phyloP scores from a whole-genome alignment of 495 filamentous ascomycete genomes.

The Podospora pseudocomata region DNA sequence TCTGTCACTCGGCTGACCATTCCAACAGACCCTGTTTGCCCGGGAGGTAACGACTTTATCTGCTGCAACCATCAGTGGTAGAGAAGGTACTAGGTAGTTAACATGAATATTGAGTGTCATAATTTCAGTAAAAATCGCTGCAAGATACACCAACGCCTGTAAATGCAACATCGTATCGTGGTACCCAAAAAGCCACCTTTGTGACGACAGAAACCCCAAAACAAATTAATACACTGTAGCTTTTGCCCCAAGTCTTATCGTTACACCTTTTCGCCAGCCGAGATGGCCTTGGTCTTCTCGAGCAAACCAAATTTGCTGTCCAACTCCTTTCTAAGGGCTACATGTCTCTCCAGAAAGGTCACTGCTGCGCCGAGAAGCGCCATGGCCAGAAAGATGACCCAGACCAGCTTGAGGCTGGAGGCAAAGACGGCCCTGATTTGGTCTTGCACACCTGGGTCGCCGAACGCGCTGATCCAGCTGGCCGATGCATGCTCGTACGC shows the following conservation, averaged over 20 bases:
- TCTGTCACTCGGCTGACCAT: neutral
- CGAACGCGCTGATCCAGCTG: slow-evolving; percentile 10
- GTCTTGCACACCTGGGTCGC: neutral
- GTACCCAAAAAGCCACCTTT: neutral
- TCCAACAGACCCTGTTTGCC: slow-evolving; percentile 6
- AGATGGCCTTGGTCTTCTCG: neutral
- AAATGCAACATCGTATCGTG: neutral
- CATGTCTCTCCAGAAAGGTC: neutral
- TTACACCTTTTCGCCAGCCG: neutral
- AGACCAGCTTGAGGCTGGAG: slow-evolving; percentile 1
- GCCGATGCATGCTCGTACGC: slow-evolving; percentile 29
- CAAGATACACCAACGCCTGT: neutral
- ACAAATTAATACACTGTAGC: neutral
- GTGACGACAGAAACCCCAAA: neutral
- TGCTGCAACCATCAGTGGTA: slow-evolving; percentile 15
- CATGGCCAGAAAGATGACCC: neutral
- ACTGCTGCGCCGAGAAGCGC: neutral
- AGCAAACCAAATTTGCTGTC: slow-evolving; percentile 4
- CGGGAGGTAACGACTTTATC: slow-evolving; percentile 14
- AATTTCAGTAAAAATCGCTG: neutral
- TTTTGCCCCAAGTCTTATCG: neutral
- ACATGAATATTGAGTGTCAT: neutral
- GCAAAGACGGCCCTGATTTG: neutral
- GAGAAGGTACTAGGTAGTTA: neutral
- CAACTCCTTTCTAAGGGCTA: slow-evolving; percentile 1